These are phyloP conservation scores for Sarocladium strictum DNA, from an alignment of 2,329 filamentous ascomycete species.

Conservation along the genomic window DNA sequence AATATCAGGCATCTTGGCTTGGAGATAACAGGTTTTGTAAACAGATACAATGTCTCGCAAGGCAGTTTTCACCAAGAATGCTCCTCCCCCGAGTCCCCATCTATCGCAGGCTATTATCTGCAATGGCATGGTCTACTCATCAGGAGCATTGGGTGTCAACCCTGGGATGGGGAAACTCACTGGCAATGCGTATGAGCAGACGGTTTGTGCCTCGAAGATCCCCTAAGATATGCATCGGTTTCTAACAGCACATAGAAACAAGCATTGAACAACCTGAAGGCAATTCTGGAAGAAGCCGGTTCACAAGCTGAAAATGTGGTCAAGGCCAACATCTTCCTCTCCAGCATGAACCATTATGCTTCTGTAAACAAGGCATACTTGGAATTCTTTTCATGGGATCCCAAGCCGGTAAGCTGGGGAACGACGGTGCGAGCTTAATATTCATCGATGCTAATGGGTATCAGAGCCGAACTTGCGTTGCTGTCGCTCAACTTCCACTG, in stretches of 20 bases:
- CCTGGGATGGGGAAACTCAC: constrained; percentile 11
- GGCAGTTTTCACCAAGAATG: constrained; percentile 13
- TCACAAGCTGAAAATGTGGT: constrained; percentile 54
- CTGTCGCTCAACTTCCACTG: not conserved
- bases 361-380: constrained; percentile 51
- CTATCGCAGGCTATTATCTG: constrained; percentile 15
- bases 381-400: constrained; percentile 38
- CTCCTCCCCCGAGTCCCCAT: constrained; percentile 12
- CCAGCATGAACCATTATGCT: constrained; percentile 58
- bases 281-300: constrained; percentile 55
- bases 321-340: constrained; percentile 63
- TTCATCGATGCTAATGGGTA: too few relatives aligned
- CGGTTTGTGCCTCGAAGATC: constrained; percentile 2
- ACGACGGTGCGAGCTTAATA: not conserved
- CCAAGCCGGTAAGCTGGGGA: constrained; percentile 34
- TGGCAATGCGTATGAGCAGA: constrained; percentile 9
- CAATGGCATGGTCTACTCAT: constrained; percentile 15
- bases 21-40: too few relatives aligned
- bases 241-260: constrained; percentile 28
- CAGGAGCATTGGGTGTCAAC: constrained; percentile 11
- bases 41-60: constrained; percentile 13
- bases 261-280: constrained; percentile 51
- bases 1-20: too few relatives aligned
- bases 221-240: too few relatives aligned
- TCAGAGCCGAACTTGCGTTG: not conserved